These are phyloP conservation scores for Trichoderma sp. DNA, from an alignment of 2,329 filamentous ascomycete genomes.

Conservation along the genomic window DNA sequence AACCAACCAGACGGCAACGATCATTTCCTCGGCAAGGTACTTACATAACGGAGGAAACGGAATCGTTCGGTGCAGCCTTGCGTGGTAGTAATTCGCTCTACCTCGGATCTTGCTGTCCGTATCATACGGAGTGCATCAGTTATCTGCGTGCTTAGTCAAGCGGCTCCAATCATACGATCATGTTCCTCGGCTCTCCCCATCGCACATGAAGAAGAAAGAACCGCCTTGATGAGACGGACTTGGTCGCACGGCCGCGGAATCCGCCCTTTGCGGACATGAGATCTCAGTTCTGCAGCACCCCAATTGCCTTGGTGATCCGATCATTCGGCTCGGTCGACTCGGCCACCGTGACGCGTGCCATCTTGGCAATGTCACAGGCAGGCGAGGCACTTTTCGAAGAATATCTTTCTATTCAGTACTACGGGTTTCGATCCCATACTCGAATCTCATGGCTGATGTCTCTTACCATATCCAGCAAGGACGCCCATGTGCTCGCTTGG, in stretches of 20 bases:
- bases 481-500: background rate
- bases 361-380: background rate
- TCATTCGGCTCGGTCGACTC: background rate
- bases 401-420: background rate
- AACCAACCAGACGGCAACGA: background rate
- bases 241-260: background rate
- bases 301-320: background rate
- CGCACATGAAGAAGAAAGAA: background rate
- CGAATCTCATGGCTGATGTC: background rate
- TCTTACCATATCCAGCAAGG: background rate
- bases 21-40: background rate
- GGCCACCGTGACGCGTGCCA: background rate
- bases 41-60: background rate
- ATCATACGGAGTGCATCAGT: background rate
- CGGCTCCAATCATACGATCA: background rate
- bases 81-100: background rate
- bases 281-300: background rate
- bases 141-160: background rate
- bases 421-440: background rate
- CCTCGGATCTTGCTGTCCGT: background rate
- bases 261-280: background rate
- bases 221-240: background rate
- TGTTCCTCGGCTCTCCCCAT: background rate
- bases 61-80: background rate
- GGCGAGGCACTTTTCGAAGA: too few species aligned